These are phyloP conservation scores for Phialemonium atrogriseum DNA, from an alignment of 2,329 filamentous ascomycete species.

Conservation along the genomic window DNA sequence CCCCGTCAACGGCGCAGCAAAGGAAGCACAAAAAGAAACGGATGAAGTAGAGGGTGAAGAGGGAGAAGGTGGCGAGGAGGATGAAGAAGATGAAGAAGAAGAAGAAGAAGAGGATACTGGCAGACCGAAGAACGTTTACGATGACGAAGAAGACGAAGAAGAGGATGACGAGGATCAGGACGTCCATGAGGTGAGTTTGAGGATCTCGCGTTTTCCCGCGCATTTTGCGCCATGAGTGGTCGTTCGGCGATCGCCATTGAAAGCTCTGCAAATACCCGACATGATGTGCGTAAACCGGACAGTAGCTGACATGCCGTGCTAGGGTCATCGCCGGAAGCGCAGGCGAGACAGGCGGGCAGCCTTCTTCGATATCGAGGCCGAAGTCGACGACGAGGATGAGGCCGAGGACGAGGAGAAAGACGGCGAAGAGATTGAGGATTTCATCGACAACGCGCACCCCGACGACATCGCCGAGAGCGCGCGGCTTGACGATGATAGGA, in stretches of 20 bases:
- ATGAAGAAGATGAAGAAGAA: constrained; percentile 32
- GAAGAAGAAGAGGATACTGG: constrained; percentile 31
- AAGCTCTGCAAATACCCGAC: no score
- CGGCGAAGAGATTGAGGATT: constrained; percentile 71
- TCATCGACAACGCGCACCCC: constrained; percentile 82
- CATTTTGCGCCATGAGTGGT: background rate
- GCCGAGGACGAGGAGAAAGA: constrained; percentile 86
- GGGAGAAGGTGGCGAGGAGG: constrained; percentile 27
- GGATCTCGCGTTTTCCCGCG: background rate
- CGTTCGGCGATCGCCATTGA: no score
- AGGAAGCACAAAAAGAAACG: no score
- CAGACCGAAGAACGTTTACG: constrained; percentile 31
- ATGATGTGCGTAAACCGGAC: no score
- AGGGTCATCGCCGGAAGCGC: constrained; percentile 70
- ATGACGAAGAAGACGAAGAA: constrained; percentile 55
- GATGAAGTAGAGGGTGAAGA: constrained; percentile 27
- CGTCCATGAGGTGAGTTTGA: constrained; percentile 50
- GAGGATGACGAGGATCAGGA: constrained; percentile 57
- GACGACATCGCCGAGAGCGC: constrained; percentile 79
- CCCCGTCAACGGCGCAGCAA: constrained; percentile 5
- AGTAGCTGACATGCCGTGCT: constrained; percentile 15
- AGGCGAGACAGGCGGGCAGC: constrained; percentile 62
- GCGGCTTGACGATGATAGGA: constrained; percentile 78
- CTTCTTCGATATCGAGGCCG: constrained; percentile 97
- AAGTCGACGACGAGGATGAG: constrained; percentile 92